A percentile compares a stretch with the other conserved stretches of the same genome.
phyloP scores from a whole-genome alignment of 2,329 filamentous ascomycete genomes.

The Coniochaeta sp. region DNA sequence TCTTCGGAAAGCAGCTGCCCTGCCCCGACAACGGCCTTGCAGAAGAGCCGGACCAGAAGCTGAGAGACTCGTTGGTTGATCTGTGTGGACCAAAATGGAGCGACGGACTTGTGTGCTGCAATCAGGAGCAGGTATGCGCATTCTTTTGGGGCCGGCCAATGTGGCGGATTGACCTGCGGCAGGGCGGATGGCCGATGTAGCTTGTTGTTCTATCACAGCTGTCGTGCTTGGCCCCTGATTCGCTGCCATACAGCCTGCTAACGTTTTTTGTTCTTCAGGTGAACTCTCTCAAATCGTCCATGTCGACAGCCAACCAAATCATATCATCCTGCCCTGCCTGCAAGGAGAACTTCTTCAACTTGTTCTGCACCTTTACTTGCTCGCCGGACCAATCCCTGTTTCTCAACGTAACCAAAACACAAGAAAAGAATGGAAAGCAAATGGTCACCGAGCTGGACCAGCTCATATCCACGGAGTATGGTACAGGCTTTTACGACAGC shows the following conservation, averaged over 20 bases:
- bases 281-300: conserved; percentile 70
- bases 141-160: neutral
- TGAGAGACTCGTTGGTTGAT: conserved; percentile 70
- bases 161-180: neutral
- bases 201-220: no score
- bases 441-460: conserved; percentile 89
- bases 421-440: conserved; percentile 48
- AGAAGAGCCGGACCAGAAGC: conserved; percentile 60
- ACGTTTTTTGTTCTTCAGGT: conserved; percentile 41
- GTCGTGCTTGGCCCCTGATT: neutral
- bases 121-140: conserved; percentile 59
- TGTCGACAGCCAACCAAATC: conserved; percentile 80
- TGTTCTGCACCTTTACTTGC: conserved; percentile 97
- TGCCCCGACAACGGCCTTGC: conserved; percentile 88
- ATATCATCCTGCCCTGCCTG: conserved; percentile 93
- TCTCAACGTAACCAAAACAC: conserved; percentile 78
- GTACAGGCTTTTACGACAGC: conserved; percentile 85
- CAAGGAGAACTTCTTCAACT: conserved; percentile 97
- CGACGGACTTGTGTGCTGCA: conserved; percentile 78
- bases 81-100: conserved; percentile 87
- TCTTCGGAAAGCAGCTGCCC: conserved; percentile 84
- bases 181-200: neutral
- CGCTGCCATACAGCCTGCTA: neutral
- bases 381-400: conserved; percentile 95
- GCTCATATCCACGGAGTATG: conserved; percentile 76